These are phyloP conservation scores for Hypoxylon sp. DNA, from an alignment of 2,329 filamentous ascomycete genomes.

Conservation along the genomic window DNA sequence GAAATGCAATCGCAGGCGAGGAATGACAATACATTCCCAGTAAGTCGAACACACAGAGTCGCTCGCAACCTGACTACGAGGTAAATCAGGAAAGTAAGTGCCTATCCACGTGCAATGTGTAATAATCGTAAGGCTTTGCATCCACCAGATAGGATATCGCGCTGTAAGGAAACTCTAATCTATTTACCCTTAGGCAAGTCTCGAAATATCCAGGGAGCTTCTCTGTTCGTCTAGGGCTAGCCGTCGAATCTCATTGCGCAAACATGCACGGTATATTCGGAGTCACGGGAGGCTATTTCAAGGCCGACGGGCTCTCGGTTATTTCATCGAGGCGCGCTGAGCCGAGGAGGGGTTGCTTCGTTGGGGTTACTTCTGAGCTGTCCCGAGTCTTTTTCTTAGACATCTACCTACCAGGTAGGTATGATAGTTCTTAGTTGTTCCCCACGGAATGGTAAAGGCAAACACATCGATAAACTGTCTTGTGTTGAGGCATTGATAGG, in stretches of 20 bases:
- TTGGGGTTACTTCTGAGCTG: neutral
- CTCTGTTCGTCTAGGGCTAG: neutral
- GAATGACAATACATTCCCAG: neutral
- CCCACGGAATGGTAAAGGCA: too few species aligned
- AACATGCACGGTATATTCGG: neutral
- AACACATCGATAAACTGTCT: too few species aligned
- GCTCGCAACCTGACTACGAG: neutral
- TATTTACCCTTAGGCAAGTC: neutral
- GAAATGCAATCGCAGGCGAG: too few species aligned
- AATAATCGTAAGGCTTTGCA: neutral
- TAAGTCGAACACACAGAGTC: neutral
- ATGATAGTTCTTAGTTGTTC: too few species aligned
- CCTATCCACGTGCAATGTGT: neutral
- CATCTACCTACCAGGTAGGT: neutral
- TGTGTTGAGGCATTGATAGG: neutral
- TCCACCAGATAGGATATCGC: neutral
- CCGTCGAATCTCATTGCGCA: neutral
- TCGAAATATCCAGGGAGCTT: neutral
- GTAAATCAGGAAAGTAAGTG: neutral
- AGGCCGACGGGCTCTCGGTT: neutral
- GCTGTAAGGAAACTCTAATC: neutral
- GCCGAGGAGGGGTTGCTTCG: neutral
- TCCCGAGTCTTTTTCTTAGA: neutral
- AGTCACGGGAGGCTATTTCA: neutral
- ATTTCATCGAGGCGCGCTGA: neutral